Conservation (phyloP, 2,329 filamentous ascomycete genomes). For the Ascocoryne sarcoides region DNA sequence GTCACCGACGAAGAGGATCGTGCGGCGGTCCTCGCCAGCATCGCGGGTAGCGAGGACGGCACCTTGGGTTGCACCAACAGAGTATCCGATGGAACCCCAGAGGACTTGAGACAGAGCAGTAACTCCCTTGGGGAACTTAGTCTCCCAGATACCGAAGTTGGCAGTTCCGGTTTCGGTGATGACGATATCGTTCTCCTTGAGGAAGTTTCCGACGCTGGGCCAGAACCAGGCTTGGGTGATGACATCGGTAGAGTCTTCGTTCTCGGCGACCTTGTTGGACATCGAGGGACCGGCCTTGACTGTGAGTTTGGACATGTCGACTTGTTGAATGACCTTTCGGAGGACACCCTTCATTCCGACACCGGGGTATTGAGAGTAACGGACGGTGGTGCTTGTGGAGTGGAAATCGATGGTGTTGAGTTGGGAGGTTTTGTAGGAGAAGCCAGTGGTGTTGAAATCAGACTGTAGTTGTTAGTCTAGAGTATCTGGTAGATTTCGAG, state of each 20-base stretch:
- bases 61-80: conserved; percentile 52
- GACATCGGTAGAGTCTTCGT: conserved; percentile 31
- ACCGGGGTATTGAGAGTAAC: conserved; percentile 70
- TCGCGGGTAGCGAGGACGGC: conserved; percentile 71
- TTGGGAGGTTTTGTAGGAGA: conserved; percentile 69
- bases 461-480: conserved; percentile 37
- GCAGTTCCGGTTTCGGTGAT: conserved; percentile 83
- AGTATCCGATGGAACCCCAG: conserved; percentile 60
- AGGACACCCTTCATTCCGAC: conserved; percentile 73
- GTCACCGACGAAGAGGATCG: conserved; percentile 82
- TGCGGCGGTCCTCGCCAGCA: conserved; percentile 47
- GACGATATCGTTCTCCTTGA: conserved; percentile 65
- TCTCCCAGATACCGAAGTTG: conserved; percentile 84
- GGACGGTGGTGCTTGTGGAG: conserved; percentile 61
- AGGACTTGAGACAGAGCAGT: conserved; percentile 73
- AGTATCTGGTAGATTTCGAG: not conserved
- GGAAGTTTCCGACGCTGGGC: conserved; percentile 65
- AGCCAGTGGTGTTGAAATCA: conserved; percentile 77
- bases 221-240: conserved; percentile 72
- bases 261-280: conserved; percentile 39
- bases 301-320: conserved; percentile 50
- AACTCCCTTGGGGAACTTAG: conserved; percentile 68
- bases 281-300: conserved; percentile 45
- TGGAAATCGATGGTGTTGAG: conserved; percentile 77
- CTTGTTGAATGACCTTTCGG: conserved; percentile 53